Base-by-base conservation (phyloP, 129 eudicot genomes). In the Chrysanthemum lavandulifolium region DNA sequence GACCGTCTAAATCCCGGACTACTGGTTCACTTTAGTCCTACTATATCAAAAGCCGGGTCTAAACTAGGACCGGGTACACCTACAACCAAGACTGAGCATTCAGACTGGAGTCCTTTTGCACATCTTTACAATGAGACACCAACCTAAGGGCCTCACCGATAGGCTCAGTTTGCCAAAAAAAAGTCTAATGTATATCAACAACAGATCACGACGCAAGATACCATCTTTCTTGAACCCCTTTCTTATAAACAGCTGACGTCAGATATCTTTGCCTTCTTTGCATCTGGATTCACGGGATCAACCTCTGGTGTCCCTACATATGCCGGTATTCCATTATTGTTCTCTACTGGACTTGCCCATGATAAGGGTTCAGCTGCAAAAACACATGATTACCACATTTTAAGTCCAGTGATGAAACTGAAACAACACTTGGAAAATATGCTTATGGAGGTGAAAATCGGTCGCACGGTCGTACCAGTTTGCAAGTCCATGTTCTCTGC, bases 381-480 rank as follows among this genome's bases (percentile, higher is more conserved):
- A 27, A 59, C n/a, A 70, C 21, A 25, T 53, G 27, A 15, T 61
- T 43, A 40, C 13, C 72, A 71, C 14, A 63, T 54, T 31, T 64
- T 45, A 54, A 29, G 68, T 25, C 31, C 5, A 51, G 2, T 67
- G 27, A 15, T 6, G 52, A 61, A 9, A 12, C 9, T 6, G 12
- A 48, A 54, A 71, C 49, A 43, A 40, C 9, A 7, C 47, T 6
- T 7, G 14, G 19, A 18, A 65, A 15, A 15, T 4, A 45, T 40
- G n/a, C 18, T 15, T 47, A 61, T 15, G 66, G 71, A 76, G 78
- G 27, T 14, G 65, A 31, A 61, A 62, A 48, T 0, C 53, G 29
- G 68, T 80, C 76, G 70, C 74, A 68, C 53, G 29, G 68, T 80
- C 76, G 70, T 76, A 68, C 86, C 92, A 51, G 83, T 75, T 52